A percentile compares a stretch with the other conserved stretches of the same genome.
These are phyloP conservation scores for Colletotrichum liriopes DNA, from an alignment of 2,329 filamentous ascomycete genomes.

Conservation along the genomic window DNA sequence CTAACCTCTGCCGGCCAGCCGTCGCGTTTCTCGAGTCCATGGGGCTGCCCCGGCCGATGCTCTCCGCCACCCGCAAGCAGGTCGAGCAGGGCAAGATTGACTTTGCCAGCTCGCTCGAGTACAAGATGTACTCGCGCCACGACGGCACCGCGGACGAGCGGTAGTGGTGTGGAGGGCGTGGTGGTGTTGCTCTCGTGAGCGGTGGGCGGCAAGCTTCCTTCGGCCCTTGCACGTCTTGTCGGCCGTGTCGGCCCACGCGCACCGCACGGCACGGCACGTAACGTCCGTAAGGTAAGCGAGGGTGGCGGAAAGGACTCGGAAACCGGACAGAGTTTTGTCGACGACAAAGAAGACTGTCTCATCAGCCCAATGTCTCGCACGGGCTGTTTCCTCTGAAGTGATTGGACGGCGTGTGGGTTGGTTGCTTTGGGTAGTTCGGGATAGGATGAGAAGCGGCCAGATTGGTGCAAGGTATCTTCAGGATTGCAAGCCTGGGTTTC, in stretches of 20 bases:
- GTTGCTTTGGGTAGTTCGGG: neutral
- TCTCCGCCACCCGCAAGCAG: slow-evolving; percentile 70
- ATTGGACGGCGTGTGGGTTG: neutral
- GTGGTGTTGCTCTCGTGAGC: neutral
- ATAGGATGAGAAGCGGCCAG: neutral
- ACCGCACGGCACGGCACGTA: neutral
- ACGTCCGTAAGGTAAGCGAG: neutral
- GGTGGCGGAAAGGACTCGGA: neutral
- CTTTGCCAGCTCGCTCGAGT: slow-evolving; percentile 71
- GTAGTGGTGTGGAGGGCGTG: neutral
- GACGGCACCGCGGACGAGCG: slow-evolving; percentile 63
- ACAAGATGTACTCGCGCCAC: slow-evolving; percentile 74
- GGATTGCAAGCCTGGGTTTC: neutral
- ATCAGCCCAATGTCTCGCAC: neutral
- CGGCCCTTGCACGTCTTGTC: neutral
- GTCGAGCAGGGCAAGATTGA: slow-evolving; percentile 74
- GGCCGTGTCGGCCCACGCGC: neutral
- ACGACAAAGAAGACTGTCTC: slow-evolving; percentile 1
- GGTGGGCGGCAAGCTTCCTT: neutral
- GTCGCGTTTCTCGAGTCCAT: slow-evolving; percentile 75
- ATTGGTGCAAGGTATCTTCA: neutral
- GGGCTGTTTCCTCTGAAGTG: neutral
- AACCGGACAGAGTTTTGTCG: neutral
- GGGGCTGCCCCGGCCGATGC: slow-evolving; percentile 75
- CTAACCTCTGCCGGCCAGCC: slow-evolving; percentile 55